These are phyloP conservation scores for Plasmodium gonderi DNA, from an alignment of 169 alveolate species.

Conservation along the genomic window DNA sequence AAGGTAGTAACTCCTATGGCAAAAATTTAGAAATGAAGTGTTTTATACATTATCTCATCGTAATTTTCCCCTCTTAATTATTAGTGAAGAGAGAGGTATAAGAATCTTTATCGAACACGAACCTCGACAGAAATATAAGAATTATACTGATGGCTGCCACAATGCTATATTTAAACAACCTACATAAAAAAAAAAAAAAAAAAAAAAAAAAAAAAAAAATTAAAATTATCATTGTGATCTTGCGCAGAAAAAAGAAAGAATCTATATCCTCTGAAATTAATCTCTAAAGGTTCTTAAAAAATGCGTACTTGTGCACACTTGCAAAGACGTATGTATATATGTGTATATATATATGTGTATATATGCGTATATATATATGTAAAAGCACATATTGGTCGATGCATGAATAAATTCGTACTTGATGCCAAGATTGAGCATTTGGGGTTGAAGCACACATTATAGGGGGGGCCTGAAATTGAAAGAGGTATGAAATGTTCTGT, in stretches of 20 bases:
- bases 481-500: neutral
- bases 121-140: neutral
- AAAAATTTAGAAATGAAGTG: neutral
- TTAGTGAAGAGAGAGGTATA: neutral
- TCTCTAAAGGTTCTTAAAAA: neutral
- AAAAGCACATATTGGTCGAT: neutral
- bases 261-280: neutral
- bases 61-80: neutral
- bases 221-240: neutral
- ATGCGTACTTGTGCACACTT: no score
- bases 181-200: neutral
- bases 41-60: neutral
- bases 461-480: constrained; percentile 38
- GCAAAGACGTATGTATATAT: no score
- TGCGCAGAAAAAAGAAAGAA: neutral
- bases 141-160: constrained; percentile 59
- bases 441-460: constrained; percentile 61
- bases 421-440: constrained; percentile 57
- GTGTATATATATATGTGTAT: no score
- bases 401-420: neutral
- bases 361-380: no score
- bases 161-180: constrained; percentile 63
- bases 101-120: neutral
- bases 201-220: neutral
- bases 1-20: neutral